These are phyloP conservation scores for Kuraishia borneana DNA, from an alignment of 805 yeast species.

Conservation along the genomic window DNA sequence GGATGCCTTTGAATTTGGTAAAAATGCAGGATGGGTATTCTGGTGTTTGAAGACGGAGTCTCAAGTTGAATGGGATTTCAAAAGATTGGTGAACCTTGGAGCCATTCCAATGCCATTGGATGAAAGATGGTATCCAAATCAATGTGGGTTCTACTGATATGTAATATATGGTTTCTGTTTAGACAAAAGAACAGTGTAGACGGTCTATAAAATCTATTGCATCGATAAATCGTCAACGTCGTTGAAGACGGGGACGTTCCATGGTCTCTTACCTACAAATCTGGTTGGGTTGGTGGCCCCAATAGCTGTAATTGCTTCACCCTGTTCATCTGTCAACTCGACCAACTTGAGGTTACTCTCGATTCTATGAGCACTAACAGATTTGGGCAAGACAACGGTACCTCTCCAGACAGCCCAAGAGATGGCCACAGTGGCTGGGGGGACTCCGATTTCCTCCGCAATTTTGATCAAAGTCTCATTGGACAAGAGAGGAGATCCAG, in stretches of 20 bases:
- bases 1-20: constrained; percentile 31
- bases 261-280: constrained; percentile 21
- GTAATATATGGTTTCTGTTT: background rate
- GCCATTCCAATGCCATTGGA: constrained; percentile 56
- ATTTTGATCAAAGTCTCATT: constrained; percentile 30
- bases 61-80: constrained; percentile 59
- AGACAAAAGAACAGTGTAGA: background rate
- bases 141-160: constrained; percentile 30
- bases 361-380: constrained; percentile 19
- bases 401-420: constrained; percentile 52
- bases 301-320: constrained; percentile 18
- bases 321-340: constrained; percentile 23
- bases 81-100: constrained; percentile 32
- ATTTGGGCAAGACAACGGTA: constrained; percentile 27
- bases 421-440: constrained; percentile 40
- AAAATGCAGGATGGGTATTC: constrained; percentile 50
- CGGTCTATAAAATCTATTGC: background rate
- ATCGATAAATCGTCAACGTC: constrained; percentile 6
- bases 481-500: constrained; percentile 39
- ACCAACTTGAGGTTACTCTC: constrained; percentile 23
- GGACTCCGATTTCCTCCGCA: constrained; percentile 30
- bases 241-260: constrained; percentile 23
- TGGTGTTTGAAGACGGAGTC: constrained; percentile 65
- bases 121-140: constrained; percentile 59
- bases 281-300: constrained; percentile 18